Evolutionary conservation across 768 basidiomycete species (phyloP), one percentile per base, ranked within the genome.

Genomic region (Pleurotus tuber-regium): DNA sequence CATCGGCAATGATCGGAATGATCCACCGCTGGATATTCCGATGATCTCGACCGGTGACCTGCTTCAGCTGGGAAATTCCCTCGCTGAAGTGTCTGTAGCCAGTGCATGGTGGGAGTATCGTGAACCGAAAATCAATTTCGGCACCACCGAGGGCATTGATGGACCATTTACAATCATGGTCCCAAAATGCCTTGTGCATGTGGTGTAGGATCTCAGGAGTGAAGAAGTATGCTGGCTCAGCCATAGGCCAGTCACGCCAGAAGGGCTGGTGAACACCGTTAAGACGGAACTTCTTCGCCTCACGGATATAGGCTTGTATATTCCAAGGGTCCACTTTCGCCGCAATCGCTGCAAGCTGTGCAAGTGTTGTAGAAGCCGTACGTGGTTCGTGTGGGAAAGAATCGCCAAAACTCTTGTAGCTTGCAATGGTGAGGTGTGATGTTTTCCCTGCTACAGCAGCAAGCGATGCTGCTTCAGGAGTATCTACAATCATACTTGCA

Each of bases 191-290:
- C 41, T 55, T 51, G 54, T 55, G 51, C 50, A 16, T 44, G 12
- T 61, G 57, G 30, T 68, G 67, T 1, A 69, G 57, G 2, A 50
- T 41, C 33, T 69, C 66, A 0, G 63, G 63, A 0, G 55, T 61
- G 4, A 67, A 53, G 43, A 66, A 63, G 4, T 10, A 1, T 1
- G 59, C 56, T 1, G 61, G 61, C 5, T 61, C 54, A 1, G 60
- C 52, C 9, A 57, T 14, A 2, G 54, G 38, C 66, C 63, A 67
- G 33, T 65, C 58, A 1, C 51, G 23, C 62, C 62, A 66, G 41
- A 61, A 66, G 0, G 51, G 65, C 1, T 29, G 30, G 25, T 60
- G 59, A 9, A 50, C 53, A 24, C 53, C 53, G 42, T 54, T 54
- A 7, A 54, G 35, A 28, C 3, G n/a, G 19, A 50, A 12, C 23